Base-by-base conservation (phyloP, 306 rosid genomes). In the Sophora flavescens region DNA sequence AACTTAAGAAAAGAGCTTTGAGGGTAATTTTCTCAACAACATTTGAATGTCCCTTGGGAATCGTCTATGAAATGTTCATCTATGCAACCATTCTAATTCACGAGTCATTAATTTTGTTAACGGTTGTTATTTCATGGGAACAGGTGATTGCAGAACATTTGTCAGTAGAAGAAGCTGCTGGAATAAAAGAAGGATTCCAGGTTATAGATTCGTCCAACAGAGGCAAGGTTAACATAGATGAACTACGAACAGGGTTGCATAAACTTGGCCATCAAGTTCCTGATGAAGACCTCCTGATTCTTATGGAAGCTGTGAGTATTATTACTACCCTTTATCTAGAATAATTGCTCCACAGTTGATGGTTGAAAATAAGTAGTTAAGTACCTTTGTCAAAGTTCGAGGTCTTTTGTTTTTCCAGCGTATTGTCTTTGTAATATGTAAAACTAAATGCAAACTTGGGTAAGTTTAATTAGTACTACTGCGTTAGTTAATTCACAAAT, bases 121-220 rank as follows among this genome's bases (percentile, higher is more conserved):
- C 64, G 74, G 69, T 58, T 35, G 77, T 54, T 66, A 56, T 61
- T 78, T 72, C 66, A 53, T 71, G 38, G 72, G 61, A 70, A 76
- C 91, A 95, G 99, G 97, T 95, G 57, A 92, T 96, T 70, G 99
- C 99, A 0, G 98, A 92, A 87, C 96, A 91, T 82, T 86, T 96
- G 85, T 87, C 99, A 4, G 89, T 75, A 11, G 99, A 96, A 65
- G 99, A 96, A 89, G 97, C 88, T 78, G 97, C 98, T 0, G 96
- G 93, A 35, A 78, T 96, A 74, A 88, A 89, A 83, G 96, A 96
- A 85, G 91, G 93, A 63, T 96, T 96, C 85, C 48, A 85, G 67
- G 3, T 80, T 57, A 89, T 96, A 98, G 99, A 96, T 85, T 87
- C 84, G 36, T 60, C 14, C 76, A 91, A 89, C 69, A 83, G 72